Percentiles rank a stretch among this genome's conserved stretches.
phyloP scores from a whole-genome alignment of 2,329 filamentous ascomycete species.

The Scedosporium apiospermum region DNA sequence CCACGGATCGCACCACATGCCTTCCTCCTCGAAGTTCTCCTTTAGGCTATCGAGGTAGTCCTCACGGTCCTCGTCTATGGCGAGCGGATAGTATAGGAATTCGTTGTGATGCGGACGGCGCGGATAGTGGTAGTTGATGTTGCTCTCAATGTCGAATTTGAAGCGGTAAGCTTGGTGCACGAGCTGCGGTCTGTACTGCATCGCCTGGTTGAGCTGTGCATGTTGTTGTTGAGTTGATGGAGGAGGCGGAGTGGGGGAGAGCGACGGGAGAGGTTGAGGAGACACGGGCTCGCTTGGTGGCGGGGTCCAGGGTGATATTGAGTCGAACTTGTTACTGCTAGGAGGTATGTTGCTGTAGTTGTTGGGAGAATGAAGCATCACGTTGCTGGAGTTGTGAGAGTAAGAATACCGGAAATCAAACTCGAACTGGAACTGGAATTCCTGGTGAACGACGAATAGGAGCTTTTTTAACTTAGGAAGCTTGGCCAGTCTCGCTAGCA shows the following conservation, averaged over 20 bases:
- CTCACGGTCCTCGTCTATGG: conserved; percentile 19
- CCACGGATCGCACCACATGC: conserved; percentile 25
- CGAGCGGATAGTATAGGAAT: conserved; percentile 26
- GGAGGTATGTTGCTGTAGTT: background rate
- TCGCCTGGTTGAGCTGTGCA: background rate
- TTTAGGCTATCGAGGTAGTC: conserved; percentile 11
- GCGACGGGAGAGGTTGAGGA: background rate
- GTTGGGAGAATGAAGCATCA: conserved; percentile 7
- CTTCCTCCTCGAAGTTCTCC: conserved; percentile 11
- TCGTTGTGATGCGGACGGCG: conserved; percentile 32
- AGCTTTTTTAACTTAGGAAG: conserved; percentile 30
- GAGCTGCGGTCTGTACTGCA: conserved; percentile 19
- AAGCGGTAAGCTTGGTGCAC: conserved; percentile 35
- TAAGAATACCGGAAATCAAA: conserved; percentile 22
- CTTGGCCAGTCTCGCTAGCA: conserved; percentile 29
- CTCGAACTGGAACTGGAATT: conserved; percentile 37
- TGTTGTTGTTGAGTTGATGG: background rate
- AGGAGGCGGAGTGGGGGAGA: conserved; percentile 3
- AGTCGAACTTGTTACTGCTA: background rate
- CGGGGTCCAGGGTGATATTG: background rate
- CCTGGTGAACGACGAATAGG: conserved; percentile 36
- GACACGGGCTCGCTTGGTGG: background rate
- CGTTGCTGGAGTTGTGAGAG: conserved; percentile 11
- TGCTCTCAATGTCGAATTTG: conserved; percentile 36
- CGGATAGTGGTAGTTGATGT: conserved; percentile 31